Evolutionary conservation across 257 asterid species (phyloP), one percentile per base, ranked within the genome.

Genomic region (Nicotiana knightiana): DNA sequence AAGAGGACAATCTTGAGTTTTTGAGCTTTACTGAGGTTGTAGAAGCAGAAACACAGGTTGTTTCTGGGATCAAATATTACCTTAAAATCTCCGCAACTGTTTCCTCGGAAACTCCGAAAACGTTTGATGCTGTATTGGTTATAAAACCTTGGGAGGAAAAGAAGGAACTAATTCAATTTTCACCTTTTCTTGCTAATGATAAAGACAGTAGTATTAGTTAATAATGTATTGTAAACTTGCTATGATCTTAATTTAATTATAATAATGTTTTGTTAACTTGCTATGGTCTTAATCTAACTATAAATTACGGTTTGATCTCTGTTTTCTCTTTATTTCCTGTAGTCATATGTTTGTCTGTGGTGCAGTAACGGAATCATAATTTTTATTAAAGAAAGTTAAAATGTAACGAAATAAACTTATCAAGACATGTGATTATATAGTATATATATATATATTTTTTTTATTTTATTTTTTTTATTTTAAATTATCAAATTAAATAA

Each of bases 11-110:
- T 11, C 3, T 30, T 1, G 68, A 26, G 4, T 59, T 43, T 0
- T 46, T 87, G 37, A 35, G 11, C 5, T 94, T 93, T 84, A 55
- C 87, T 3, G 70, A 84, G 68, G 98, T 94, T 54, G 89, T 89
- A 67, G 90, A 81, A 67, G 98, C 94, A 6, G 89, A 93, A 88
- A 85, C 85, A 26, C 98, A 94, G 84, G 97, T 94, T 32, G 95
- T 94, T 55, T 77, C 95, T 30, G 97, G 97, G 15, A 84, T 90
- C 24, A 94, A 94, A 54, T 93, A 93, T 79, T 91, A 90, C 81
- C 90, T 94, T 53, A 89, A 83, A 85, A 90, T 94, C 87, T 80
- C 89, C 6, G 90, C 94, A 26, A 66, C 82, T 33, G 11, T 70
- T 0, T 48, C 82, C 53, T 30, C 64, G n/a, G 87, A 84, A 4